Percentiles rank a stretch among this genome's conserved stretches.
These are phyloP conservation scores for Capronia americana DNA, from an alignment of 2,329 filamentous ascomycete genomes.

Conservation along the genomic window DNA sequence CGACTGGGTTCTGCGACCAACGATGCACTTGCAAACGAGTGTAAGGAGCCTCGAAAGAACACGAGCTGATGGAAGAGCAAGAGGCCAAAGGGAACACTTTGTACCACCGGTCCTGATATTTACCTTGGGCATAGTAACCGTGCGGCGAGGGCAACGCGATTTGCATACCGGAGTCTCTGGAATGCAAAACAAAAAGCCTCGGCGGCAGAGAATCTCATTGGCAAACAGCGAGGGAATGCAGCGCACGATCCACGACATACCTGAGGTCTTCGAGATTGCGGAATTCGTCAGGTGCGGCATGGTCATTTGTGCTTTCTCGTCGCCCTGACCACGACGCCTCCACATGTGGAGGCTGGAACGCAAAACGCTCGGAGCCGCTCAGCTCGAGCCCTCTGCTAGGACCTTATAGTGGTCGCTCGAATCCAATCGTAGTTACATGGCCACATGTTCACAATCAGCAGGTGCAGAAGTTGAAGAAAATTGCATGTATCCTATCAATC, in stretches of 20 bases:
- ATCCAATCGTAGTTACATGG: not conserved
- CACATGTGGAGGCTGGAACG: constrained; percentile 10
- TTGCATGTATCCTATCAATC: constrained; percentile 68
- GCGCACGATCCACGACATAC: constrained; percentile 31
- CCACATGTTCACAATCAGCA: not conserved
- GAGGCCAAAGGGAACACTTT: constrained; percentile 22
- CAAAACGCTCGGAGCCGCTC: constrained; percentile 10
- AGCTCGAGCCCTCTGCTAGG: constrained; percentile 3
- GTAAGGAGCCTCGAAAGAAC: constrained; percentile 28
- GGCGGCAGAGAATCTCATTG: constrained; percentile 23
- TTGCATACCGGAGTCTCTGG: constrained; percentile 31
- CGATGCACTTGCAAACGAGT: constrained; percentile 33
- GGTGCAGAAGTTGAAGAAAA: not conserved
- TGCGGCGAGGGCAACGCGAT: constrained; percentile 22
- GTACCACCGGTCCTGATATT: constrained; percentile 29
- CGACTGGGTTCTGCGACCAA: constrained; percentile 26
- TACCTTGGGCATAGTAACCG: constrained; percentile 30
- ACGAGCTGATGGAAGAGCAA: constrained; percentile 23
- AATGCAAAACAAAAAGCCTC: constrained; percentile 34
- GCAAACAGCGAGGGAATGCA: constrained; percentile 12
- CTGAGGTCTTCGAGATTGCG: constrained; percentile 22
- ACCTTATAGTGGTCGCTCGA: not conserved
- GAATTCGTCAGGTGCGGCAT: constrained; percentile 1
- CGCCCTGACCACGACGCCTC: not conserved
- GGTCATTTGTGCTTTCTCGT: constrained; percentile 12